These are phyloP conservation scores for Ottelia alismoides DNA, from an alignment of 106 monocot genomes.

Conservation along the genomic window DNA sequence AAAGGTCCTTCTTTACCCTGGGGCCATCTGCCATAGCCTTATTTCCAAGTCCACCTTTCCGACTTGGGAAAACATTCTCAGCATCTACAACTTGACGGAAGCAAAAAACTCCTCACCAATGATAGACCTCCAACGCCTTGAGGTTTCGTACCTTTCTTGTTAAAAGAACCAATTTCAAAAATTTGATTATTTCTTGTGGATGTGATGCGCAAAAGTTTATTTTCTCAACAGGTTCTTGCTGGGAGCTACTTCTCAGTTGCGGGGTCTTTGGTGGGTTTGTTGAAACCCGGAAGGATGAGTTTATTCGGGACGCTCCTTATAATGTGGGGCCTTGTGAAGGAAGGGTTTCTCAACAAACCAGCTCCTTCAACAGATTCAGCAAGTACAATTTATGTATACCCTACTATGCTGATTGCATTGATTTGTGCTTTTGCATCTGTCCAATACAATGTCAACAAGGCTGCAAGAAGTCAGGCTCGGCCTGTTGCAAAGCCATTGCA, in stretches of 20 bases:
- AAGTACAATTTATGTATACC: conserved; percentile 17
- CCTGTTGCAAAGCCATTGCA: conserved; percentile 18
- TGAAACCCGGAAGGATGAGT: conserved; percentile 97
- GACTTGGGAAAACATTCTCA: conserved; percentile 45
- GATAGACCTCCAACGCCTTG: conserved; percentile 82
- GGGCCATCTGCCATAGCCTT: conserved; percentile 46
- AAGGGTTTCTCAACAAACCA: conserved; percentile 16
- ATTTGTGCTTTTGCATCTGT: conserved; percentile 21
- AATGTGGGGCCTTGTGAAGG: conserved; percentile 67
- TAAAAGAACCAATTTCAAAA: no score
- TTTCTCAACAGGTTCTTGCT: conserved; percentile 54
- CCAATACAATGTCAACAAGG: conserved; percentile 16
- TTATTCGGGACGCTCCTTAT: conserved; percentile 87
- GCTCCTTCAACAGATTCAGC: conserved; percentile 11
- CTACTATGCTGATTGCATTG: conserved; percentile 16
- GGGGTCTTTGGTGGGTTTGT: conserved; percentile 56
- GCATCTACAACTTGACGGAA: conserved; percentile 72
- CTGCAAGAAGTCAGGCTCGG: conserved; percentile 2
- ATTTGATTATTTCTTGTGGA: no score
- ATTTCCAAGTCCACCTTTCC: conserved; percentile 44
- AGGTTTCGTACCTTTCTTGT: no score
- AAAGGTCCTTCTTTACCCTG: conserved; percentile 84
- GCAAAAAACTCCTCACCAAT: conserved; percentile 54
- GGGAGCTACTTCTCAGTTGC: conserved; percentile 98
- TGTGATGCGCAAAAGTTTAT: no score